These are phyloP conservation scores for Chamaenerion angustifolium DNA, from an alignment of 345 rosid species.

Conservation along the genomic window DNA sequence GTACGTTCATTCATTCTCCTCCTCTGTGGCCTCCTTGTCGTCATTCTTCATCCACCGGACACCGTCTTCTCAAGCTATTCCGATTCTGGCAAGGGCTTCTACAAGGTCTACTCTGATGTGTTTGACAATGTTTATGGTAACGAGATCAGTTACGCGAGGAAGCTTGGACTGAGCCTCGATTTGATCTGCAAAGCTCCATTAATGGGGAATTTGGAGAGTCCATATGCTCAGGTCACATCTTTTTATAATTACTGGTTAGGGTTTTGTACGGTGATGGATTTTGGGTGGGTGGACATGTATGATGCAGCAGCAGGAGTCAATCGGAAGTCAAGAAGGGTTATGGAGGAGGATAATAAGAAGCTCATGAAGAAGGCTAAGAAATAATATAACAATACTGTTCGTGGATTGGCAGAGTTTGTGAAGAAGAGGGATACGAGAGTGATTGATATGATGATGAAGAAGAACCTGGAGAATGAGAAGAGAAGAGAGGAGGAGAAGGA, in stretches of 20 bases:
- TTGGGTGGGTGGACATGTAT: conserved; percentile 73
- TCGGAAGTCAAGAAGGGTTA: conserved; percentile 56
- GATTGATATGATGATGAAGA: conserved; percentile 59
- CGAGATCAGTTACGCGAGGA: too few species aligned
- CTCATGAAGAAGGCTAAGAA: conserved; percentile 68
- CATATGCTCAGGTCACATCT: conserved; percentile 64
- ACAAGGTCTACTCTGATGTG: too few species aligned
- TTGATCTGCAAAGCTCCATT: conserved; percentile 55
- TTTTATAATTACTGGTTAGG: conserved; percentile 81
- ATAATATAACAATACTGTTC: conserved; percentile 70
- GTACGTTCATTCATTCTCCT: too few species aligned
- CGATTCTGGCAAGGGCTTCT: too few species aligned
- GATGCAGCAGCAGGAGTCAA: too few species aligned
- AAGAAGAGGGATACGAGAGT: conserved; percentile 95
- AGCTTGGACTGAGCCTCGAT: too few species aligned
- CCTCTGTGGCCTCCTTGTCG: too few species aligned
- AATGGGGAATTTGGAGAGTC: conserved; percentile 76
- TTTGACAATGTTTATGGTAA: too few species aligned
- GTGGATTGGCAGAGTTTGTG: conserved; percentile 67
- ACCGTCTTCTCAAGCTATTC: too few species aligned
- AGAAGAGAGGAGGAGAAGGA: conserved; percentile 58
- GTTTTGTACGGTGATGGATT: conserved; percentile 76
- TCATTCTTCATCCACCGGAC: too few species aligned
- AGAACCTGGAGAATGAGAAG: conserved; percentile 46
- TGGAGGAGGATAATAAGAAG: conserved; percentile 96